phyloP scores from a whole-genome alignment of 805 yeast species.

The Dipodascus albidus region DNA sequence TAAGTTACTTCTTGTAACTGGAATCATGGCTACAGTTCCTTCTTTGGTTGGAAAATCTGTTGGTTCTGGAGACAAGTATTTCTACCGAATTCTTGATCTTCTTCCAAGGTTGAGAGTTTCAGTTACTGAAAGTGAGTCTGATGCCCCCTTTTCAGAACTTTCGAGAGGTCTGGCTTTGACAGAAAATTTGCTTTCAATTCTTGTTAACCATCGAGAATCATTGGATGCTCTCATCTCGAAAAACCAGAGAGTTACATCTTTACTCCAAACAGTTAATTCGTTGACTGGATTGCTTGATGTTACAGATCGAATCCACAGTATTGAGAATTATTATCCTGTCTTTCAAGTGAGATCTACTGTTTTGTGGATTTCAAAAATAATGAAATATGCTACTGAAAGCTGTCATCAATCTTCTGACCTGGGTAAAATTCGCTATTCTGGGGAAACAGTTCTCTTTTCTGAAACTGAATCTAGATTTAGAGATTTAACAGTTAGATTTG shows the following conservation, averaged over 20 bases:
- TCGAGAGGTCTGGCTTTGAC: constrained; percentile 65
- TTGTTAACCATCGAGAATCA: constrained; percentile 30
- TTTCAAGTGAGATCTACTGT: constrained; percentile 1
- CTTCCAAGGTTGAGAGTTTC: constrained; percentile 68
- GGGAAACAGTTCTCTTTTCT: neutral
- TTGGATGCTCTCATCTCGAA: constrained; percentile 2
- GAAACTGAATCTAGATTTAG: neutral
- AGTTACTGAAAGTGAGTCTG: constrained; percentile 50
- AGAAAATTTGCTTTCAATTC: constrained; percentile 54
- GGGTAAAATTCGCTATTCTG: neutral
- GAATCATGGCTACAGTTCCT: constrained; percentile 44
- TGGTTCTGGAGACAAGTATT: constrained; percentile 38
- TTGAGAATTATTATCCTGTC: neutral
- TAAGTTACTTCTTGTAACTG: constrained; percentile 49
- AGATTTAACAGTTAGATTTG: neutral
- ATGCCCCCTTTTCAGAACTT: constrained; percentile 63
- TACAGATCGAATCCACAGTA: neutral
- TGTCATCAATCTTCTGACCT: neutral
- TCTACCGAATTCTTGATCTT: constrained; percentile 62
- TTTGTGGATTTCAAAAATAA: constrained; percentile 4
- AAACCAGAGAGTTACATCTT: neutral
- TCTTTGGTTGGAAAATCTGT: constrained; percentile 31
- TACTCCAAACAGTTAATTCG: neutral
- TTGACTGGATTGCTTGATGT: neutral
- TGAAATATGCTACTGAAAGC: constrained; percentile 1